Base-by-base conservation (phyloP, 768 basidiomycete species). In the Sarcodon aspratus region DNA sequence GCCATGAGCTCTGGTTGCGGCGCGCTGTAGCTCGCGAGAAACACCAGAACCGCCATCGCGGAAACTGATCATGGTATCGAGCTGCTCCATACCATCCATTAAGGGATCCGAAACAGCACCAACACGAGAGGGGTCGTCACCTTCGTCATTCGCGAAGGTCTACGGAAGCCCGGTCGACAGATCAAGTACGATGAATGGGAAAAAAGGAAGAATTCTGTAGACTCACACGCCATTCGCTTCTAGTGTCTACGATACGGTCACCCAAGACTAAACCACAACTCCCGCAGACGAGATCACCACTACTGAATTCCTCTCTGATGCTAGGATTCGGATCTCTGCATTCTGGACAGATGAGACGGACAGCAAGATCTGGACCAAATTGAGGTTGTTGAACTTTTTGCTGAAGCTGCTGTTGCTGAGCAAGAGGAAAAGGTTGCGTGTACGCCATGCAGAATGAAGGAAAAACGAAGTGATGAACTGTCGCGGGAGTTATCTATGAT, bases 71-170 rank as follows among this genome's bases (percentile, higher is more conserved):
- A 90, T 78, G 33, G 96, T 98, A 59, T 93, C 86, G 44, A 98
- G 77, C 63, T 95, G 88, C 60, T 96, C 94, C 58, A 91, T 84
- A 36, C 92, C 93, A 64, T 97, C 92, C 69, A 98, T 74, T 38
- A 94, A 69, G 32, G 94, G 91, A 65, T 97, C 92, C 15, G 85
- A 80, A 40, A 93, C 92, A 48, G 91, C 93, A 69, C 96, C 96
- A 57, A 99, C 96, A 85, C 96, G 96, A 56, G 96, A 98, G 54
- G 96, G 96, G 64, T 99, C 96, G 64, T 97, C 95, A 53, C 95
- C 94, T 72, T 99, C 96, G 59, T 97, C 95, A 63, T 98, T 96
- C 55, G 96, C 96, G 66, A 99, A 99, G 52, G 96, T 98, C 88
- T 97, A 70, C n/a, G 11, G 40, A 58, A 48, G 61, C 56, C 46